A percentile compares a stretch with the other conserved stretches of the same genome.
Evolutionary conservation across 768 basidiomycete species (phyloP).

Genomic region (Cystoderma amianthinum): DNA sequence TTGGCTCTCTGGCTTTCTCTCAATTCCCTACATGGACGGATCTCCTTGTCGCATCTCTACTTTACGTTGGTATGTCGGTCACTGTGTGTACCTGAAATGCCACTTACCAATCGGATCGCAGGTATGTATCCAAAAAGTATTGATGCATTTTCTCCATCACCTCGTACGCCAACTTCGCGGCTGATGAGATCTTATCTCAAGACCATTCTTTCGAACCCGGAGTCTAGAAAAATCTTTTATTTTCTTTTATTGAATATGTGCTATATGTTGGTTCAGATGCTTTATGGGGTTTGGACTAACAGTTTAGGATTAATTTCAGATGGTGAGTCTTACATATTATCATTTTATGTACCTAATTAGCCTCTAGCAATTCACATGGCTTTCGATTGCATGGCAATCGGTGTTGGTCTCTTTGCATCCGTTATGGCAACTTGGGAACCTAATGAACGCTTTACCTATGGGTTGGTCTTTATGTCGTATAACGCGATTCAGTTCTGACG

Average conservation of each 20-base stretch:
- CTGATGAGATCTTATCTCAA: slow-evolving; percentile 72
- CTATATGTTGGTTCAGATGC: slow-evolving; percentile 96
- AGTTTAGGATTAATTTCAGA: slow-evolving; percentile 95
- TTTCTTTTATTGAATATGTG: slow-evolving; percentile 91
- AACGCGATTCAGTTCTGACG: background rate
- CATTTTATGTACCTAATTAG: slow-evolving; percentile 3
- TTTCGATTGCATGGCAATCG: slow-evolving; percentile 97
- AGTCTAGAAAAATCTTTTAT: slow-evolving; percentile 94
- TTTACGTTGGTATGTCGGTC: slow-evolving; percentile 54
- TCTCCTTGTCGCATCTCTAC: slow-evolving; percentile 42
- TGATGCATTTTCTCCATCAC: slow-evolving; percentile 31
- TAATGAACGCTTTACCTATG: slow-evolving; percentile 92
- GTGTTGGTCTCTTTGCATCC: slow-evolving; percentile 89
- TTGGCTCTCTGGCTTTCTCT: slow-evolving; percentile 62
- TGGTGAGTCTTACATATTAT: slow-evolving; percentile 38
- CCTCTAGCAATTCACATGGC: slow-evolving; percentile 94
- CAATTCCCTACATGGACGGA: slow-evolving; percentile 56
- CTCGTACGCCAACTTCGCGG: slow-evolving; percentile 48
- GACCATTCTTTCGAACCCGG: slow-evolving; percentile 83
- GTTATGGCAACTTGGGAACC: slow-evolving; percentile 99
- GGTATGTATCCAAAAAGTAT: slow-evolving; percentile 46
- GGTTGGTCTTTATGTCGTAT: slow-evolving; percentile 38
- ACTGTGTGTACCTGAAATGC: background rate
- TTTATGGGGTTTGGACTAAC: slow-evolving; percentile 97
- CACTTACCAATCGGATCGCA: slow-evolving; percentile 12